A percentile compares a stretch with the other conserved stretches of the same genome.
These are phyloP conservation scores for Setaria viridis DNA, from an alignment of 202 grass and related monocot genomes.

Conservation along the genomic window DNA sequence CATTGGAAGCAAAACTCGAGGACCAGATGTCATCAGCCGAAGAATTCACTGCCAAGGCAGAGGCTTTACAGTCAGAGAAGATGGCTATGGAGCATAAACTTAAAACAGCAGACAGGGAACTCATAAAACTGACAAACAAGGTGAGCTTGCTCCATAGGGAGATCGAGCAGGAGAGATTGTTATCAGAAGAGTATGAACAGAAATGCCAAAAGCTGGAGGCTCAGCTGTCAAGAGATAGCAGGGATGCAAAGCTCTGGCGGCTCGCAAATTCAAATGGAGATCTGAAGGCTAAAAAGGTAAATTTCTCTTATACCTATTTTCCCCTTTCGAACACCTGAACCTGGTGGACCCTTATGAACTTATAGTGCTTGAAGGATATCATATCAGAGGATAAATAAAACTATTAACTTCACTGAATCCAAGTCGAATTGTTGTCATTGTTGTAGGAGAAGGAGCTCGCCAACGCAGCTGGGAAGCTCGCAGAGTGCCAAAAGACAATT, in stretches of 20 bases:
- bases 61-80: constrained; percentile 58
- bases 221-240: constrained; percentile 61
- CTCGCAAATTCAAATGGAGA: constrained; percentile 60
- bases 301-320: not conserved
- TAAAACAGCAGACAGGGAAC: constrained; percentile 58
- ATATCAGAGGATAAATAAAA: not conserved
- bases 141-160: constrained; percentile 71
- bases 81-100: constrained; percentile 60
- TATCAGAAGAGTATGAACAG: constrained; percentile 61
- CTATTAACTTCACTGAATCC: not conserved
- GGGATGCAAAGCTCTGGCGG: constrained; percentile 55
- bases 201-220: constrained; percentile 72
- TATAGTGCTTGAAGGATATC: not conserved
- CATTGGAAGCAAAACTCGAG: constrained; percentile 66
- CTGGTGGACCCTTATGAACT: not conserved
- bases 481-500: constrained; percentile 94
- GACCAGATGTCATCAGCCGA: constrained; percentile 53
- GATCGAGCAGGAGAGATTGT: constrained; percentile 60
- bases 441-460: constrained; percentile 84
- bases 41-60: constrained; percentile 51
- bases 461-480: constrained; percentile 71
- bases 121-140: constrained; percentile 63
- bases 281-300: constrained; percentile 83
- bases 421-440: constrained; percentile 33
- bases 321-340: not conserved